Evolutionary conservation across 768 basidiomycete species (phyloP).

Genomic region (Leucogyrophana mollusca): DNA sequence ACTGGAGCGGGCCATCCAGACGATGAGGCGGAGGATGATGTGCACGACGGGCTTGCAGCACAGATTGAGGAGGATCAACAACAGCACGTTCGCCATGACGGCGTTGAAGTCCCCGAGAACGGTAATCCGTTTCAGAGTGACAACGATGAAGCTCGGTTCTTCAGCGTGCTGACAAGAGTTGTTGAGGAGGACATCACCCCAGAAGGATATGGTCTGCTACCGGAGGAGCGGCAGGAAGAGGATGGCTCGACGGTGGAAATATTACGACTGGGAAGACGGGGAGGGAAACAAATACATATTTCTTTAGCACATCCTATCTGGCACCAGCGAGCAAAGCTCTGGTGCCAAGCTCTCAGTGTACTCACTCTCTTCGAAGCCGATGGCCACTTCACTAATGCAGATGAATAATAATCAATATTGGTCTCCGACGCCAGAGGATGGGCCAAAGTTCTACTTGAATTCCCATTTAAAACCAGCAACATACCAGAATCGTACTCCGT

Average conservation of each 20-base stretch:
- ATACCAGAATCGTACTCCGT: too few species aligned
- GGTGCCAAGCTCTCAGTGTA: conserved; percentile 12
- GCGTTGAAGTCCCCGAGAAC: neutral
- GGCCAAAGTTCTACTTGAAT: too few species aligned
- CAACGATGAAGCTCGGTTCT: conserved; percentile 1
- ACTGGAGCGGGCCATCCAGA: conserved; percentile 10
- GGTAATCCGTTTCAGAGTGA: conserved; percentile 10
- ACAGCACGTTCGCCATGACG: conserved; percentile 2
- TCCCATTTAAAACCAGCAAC: too few species aligned
- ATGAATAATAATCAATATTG: too few species aligned
- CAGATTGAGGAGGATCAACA: neutral
- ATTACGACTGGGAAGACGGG: conserved; percentile 7
- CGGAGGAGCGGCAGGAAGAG: conserved; percentile 14
- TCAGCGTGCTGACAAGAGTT: neutral
- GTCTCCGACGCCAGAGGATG: too few species aligned
- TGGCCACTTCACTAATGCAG: too few species aligned
- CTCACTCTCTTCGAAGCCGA: conserved; percentile 1
- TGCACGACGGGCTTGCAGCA: conserved; percentile 6
- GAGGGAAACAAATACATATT: conserved; percentile 7
- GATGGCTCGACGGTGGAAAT: conserved; percentile 10
- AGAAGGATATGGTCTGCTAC: conserved; percentile 9
- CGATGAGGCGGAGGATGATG: conserved; percentile 5
- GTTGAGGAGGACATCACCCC: conserved; percentile 2
- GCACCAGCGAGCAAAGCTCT: conserved; percentile 11
- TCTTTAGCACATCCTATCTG: conserved; percentile 13